These are phyloP conservation scores for Oenanthe sinensis DNA, from an alignment of 129 eudicot species.

Conservation along the genomic window DNA sequence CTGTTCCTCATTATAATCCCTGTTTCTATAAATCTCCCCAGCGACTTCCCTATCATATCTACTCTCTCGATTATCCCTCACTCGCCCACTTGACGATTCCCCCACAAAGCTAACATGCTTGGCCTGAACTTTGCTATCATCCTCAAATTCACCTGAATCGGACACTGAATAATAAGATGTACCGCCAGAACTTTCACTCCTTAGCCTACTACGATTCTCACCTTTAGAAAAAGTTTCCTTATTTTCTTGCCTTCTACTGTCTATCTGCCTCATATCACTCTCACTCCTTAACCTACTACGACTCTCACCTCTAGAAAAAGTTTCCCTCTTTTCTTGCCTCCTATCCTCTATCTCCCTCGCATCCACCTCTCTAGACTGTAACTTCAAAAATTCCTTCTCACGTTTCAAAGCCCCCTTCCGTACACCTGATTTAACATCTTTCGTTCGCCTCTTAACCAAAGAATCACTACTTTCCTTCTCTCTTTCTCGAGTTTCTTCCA, in stretches of 20 bases:
- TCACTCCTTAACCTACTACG: constrained; percentile 34
- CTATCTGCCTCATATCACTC: constrained; percentile 21
- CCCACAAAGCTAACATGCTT: constrained; percentile 27
- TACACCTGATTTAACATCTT: constrained; percentile 17
- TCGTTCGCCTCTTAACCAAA: constrained; percentile 18
- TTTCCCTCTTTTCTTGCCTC: constrained; percentile 17
- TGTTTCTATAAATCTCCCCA: constrained; percentile 22
- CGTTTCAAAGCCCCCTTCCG: constrained; percentile 15
- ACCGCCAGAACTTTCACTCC: constrained; percentile 63
- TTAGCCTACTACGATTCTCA: constrained; percentile 23
- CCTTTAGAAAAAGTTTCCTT: constrained; percentile 15
- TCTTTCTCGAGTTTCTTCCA: constrained; percentile 17
- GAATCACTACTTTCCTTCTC: constrained; percentile 8
- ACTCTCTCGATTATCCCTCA: constrained; percentile 25
- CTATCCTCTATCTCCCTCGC: constrained; percentile 9
- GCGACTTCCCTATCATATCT: constrained; percentile 19
- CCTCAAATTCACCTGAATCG: constrained; percentile 49
- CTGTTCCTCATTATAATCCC: constrained; percentile 21
- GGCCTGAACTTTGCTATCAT: constrained; percentile 32
- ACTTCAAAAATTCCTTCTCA: constrained; percentile 17
- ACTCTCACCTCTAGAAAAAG: constrained; percentile 16
- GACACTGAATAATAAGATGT: constrained; percentile 69
- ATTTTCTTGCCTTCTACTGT: constrained; percentile 17
- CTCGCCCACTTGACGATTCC: constrained; percentile 32
- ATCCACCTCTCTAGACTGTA: constrained; percentile 24